These are phyloP conservation scores for Coleophoma crateriformis DNA, from an alignment of 2,329 filamentous ascomycete species.

Conservation along the genomic window DNA sequence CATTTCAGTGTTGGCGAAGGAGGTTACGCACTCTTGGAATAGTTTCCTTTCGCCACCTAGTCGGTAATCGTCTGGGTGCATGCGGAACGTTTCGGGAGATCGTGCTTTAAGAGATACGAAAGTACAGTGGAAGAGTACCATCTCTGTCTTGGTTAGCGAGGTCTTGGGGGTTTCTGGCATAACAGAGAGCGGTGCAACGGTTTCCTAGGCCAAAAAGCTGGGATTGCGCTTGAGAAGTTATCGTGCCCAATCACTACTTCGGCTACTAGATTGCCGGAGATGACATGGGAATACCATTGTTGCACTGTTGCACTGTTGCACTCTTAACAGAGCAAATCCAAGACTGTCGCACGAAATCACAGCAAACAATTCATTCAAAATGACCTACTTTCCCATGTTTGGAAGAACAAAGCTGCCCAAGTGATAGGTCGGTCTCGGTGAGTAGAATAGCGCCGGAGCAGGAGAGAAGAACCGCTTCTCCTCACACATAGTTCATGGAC, in stretches of 20 bases:
- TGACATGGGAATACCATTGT: too few species aligned
- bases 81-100: slow-evolving; percentile 36
- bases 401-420: slow-evolving; percentile 51
- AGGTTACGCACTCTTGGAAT: slow-evolving; percentile 48
- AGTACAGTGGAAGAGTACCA: slow-evolving; percentile 53
- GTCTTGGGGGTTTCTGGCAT: not conserved
- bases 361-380: not conserved
- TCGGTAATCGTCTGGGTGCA: slow-evolving; percentile 40
- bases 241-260: too few species aligned
- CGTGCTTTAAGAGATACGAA: slow-evolving; percentile 52
- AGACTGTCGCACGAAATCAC: too few species aligned
- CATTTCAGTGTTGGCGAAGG: not conserved
- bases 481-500: slow-evolving; percentile 49
- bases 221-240: too few species aligned
- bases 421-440: slow-evolving; percentile 36
- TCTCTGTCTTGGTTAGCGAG: slow-evolving; percentile 33
- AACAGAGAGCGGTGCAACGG: not conserved
- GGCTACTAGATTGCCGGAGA: too few species aligned
- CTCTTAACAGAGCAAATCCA: too few species aligned
- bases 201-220: too few species aligned
- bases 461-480: slow-evolving; percentile 41
- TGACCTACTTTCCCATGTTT: slow-evolving; percentile 53
- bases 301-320: too few species aligned
- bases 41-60: slow-evolving; percentile 43
- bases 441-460: slow-evolving; percentile 46